A percentile compares a stretch with the other conserved stretches of the same genome.
Conservation (phyloP, 495 filamentous ascomycete species). For the Hypoxylon rickii region DNA sequence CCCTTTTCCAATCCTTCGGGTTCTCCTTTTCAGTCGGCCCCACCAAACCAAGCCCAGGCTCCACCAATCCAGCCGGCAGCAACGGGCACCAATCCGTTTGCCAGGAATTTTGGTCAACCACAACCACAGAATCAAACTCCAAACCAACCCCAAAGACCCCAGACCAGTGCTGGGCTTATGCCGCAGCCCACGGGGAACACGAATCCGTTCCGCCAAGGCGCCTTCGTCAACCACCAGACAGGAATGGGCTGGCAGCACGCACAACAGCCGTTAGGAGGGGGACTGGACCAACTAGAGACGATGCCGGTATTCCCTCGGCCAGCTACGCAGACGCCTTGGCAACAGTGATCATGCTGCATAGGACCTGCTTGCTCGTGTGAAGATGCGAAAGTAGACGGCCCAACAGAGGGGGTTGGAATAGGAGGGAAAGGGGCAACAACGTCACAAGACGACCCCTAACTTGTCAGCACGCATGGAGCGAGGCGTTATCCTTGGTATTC, state of each 20-base stretch:
- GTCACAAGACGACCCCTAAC: no score
- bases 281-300: conserved; percentile 78
- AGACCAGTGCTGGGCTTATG: conserved; percentile 53
- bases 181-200: conserved; percentile 82
- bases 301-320: conserved; percentile 87
- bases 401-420: not conserved
- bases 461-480: conserved; percentile 27
- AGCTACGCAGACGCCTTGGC: conserved; percentile 59
- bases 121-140: conserved; percentile 38
- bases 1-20: conserved; percentile 51
- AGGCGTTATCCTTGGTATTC: conserved; percentile 33
- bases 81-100: conserved; percentile 77
- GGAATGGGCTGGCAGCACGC: conserved; percentile 84
- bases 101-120: conserved; percentile 50
- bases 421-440: no score
- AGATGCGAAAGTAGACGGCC: not conserved
- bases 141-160: conserved; percentile 42
- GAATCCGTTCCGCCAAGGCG: conserved; percentile 90
- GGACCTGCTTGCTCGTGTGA: not conserved
- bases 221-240: conserved; percentile 84
- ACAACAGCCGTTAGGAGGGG: conserved; percentile 82
- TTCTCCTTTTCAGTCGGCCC: conserved; percentile 55
- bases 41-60: conserved; percentile 49
- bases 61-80: conserved; percentile 60
- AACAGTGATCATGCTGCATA: conserved; percentile 41